phyloP scores from a whole-genome alignment of 2,329 filamentous ascomycete species.

The Trichoderma arundinaceum region DNA sequence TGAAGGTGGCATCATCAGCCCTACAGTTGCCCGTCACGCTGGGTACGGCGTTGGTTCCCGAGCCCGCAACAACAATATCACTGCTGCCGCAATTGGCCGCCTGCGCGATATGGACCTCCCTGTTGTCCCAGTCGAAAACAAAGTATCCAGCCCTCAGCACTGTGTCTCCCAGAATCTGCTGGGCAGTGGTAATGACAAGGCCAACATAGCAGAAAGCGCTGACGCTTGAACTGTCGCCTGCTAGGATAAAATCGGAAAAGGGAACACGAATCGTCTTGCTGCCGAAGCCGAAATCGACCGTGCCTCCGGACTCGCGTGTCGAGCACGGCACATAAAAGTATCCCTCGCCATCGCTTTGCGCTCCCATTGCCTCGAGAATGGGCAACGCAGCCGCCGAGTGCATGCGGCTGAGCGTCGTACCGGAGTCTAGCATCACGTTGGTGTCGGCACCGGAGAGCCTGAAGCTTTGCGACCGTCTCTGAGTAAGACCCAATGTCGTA shows the following conservation, averaged over 20 bases:
- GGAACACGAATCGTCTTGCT: constrained; percentile 50
- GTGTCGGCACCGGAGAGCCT: constrained; percentile 42
- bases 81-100: constrained; percentile 48
- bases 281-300: constrained; percentile 57
- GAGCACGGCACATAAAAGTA: constrained; percentile 54
- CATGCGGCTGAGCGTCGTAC: constrained; percentile 56
- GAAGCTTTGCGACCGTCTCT: constrained; percentile 36
- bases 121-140: constrained; percentile 54
- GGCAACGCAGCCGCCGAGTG: constrained; percentile 50
- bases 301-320: constrained; percentile 45
- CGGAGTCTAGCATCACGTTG: constrained; percentile 58
- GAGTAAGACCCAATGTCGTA: constrained; percentile 42
- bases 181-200: constrained; percentile 46
- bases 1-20: constrained; percentile 38
- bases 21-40: constrained; percentile 46
- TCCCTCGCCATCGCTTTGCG: constrained; percentile 48
- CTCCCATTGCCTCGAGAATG: constrained; percentile 52
- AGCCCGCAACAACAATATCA: constrained; percentile 47
- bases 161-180: constrained; percentile 53
- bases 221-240: constrained; percentile 34
- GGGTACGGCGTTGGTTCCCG: constrained; percentile 44
- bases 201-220: constrained; percentile 51
- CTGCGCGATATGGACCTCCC: constrained; percentile 49
- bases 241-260: constrained; percentile 56
- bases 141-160: constrained; percentile 54